Base-by-base conservation (phyloP, 176 grass and related monocot genomes). In the Alloteropsis semialata region DNA sequence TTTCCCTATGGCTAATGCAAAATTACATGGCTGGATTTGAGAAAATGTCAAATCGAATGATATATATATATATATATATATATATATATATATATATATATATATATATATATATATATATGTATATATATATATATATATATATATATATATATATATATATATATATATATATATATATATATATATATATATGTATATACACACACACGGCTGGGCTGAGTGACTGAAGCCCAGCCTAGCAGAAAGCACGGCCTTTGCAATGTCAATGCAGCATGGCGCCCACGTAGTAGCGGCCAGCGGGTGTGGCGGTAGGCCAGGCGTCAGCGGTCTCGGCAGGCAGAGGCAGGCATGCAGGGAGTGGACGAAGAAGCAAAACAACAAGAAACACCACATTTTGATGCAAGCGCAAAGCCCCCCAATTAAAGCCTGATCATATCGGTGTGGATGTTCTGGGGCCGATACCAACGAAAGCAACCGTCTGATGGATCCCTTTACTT, bases 361-460 rank as follows among this genome's bases (percentile, higher is more conserved):
- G 9, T 4, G 5, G 71, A 22, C n/a, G 73, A 57, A 17, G 61
- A 79, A 22, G 72, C 73, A 75, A 79, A 22, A 78, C 73, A 75
- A 69, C 67, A 78, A 72, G 10, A 56, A 72, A 12, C 67, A 53
- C 27, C 87, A 60, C 76, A 85, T 81, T 89, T 85, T 85, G 77
- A 85, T 81, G 87, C 87, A 71, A 85, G 33, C 63, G 87, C 77
- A 79, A 79, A 51, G 77, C 60, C 33, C 25, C 60, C 76, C 42
- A 75, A 34, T 13, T 58, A 69, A 84, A 84, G 81, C 81, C 81
- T 75, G 67, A n/a, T 21, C 16, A 17, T 13, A n/a, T n/a, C n/a
- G n/a, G 0, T 9, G 27, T 59, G n/a, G 56, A 24, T 15, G 56
- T 28, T 32, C 72, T 21, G 82, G 87, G 75, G 60, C 86, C 82